A percentile compares a stretch with the other conserved stretches of the same genome.
Conservation (phyloP, 2,329 filamentous ascomycete genomes). For the Clonostachys sp. region DNA sequence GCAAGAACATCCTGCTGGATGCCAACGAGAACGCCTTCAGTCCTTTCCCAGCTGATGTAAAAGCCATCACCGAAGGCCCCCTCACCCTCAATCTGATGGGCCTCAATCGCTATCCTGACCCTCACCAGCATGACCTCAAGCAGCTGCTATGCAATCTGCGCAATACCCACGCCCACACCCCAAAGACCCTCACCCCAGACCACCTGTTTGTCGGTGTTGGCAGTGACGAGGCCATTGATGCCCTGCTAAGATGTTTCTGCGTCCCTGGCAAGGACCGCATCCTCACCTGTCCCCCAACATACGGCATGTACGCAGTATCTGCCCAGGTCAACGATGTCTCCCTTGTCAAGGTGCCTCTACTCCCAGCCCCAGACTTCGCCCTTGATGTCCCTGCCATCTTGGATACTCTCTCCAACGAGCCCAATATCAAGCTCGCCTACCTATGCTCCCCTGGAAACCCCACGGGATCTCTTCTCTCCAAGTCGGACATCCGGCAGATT, state of each 20-base stretch:
- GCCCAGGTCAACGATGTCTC: conserved; percentile 90
- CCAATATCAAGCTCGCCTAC: conserved; percentile 81
- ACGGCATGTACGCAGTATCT: conserved; percentile 96
- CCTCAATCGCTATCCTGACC: conserved; percentile 93
- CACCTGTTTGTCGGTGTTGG: conserved; percentile 95
- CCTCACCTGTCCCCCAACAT: conserved; percentile 91
- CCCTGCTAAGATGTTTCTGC: conserved; percentile 90
- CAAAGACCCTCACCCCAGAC: conserved; percentile 66
- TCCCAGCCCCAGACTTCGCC: conserved; percentile 66
- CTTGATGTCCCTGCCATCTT: conserved; percentile 69
- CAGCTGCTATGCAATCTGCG: conserved; percentile 80
- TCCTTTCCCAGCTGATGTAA: conserved; percentile 44
- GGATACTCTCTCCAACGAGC: conserved; percentile 52
- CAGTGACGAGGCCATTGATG: conserved; percentile 95
- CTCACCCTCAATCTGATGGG: conserved; percentile 65
- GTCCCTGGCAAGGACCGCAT: conserved; percentile 82
- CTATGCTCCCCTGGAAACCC: conserved; percentile 95
- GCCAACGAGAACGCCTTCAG: conserved; percentile 98
- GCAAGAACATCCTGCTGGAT: conserved; percentile 91
- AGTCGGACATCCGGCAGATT: conserved; percentile 67
- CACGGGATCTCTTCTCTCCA: conserved; percentile 73
- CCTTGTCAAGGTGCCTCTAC: conserved; percentile 81
- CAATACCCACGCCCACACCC: conserved; percentile 78
- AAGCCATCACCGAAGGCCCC: conserved; percentile 1
- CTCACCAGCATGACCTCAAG: conserved; percentile 86